Base-by-base conservation (phyloP, 148 eudicot species). In the Fagopyrum tataricum region DNA sequence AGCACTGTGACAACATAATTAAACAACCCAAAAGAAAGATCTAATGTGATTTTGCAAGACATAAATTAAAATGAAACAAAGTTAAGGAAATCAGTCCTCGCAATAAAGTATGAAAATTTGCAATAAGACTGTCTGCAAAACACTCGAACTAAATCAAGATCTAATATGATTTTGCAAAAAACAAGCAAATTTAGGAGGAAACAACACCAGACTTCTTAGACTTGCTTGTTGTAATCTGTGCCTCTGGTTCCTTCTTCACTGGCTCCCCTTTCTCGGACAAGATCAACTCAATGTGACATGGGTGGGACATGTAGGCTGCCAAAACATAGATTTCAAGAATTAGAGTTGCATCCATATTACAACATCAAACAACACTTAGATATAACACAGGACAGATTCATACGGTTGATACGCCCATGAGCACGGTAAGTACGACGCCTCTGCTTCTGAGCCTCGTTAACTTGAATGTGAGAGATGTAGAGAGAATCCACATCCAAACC, bases 261-360 rank as follows among this genome's bases (percentile, higher is more conserved):
- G 37, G 37, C 37, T 31, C 37, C 37, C 2, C 37, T 31, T 31
- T 31, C 37, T 31, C 37, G 37, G 37, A 31, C 37, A 31, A 31
- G 37, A 31, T 31, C 87, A 91, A 76, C 81, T 91, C 97, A 71
- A 91, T 91, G 78, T 91, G 97, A 81, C 97, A 91, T 0, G 97
- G 97, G 61, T 88, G 88, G 9, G 97, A 89, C 97, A 91, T 91
- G 82, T 91, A 91, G 7, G 97, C 97, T 91, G 88, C 41, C 12
- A 48, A 78, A 73, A 12, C 2, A 55, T 2, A 78, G 13, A 17
- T 31, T 31, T n/a, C n/a, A n/a, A n/a, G 37, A 76, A 23, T 18
- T 37, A 43, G 14, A 9, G 21, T 31, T 31, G 37, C 37, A 31
- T 31, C 0, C 37, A 31, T 31, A 62, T 51, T 51, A 12, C 13